These are phyloP conservation scores for Ogataea salicorniae DNA, from an alignment of 805 yeast species.

Conservation along the genomic window DNA sequence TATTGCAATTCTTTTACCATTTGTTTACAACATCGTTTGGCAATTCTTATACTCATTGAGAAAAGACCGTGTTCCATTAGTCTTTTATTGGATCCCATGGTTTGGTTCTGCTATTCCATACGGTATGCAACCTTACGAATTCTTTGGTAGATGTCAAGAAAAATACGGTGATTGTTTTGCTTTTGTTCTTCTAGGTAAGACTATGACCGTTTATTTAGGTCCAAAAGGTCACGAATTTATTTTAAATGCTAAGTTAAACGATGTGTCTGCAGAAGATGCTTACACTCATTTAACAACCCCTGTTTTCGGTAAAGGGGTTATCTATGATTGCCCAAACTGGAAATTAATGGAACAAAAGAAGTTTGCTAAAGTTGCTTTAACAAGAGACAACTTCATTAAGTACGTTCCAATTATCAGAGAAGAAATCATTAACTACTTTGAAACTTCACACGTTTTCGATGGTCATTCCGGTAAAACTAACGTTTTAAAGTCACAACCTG, in stretches of 20 bases:
- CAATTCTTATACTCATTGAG: constrained; percentile 67
- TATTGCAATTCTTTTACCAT: constrained; percentile 45
- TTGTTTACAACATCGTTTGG: constrained; percentile 59
- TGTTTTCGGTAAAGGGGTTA: constrained; percentile 95
- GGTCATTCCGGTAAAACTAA: constrained; percentile 46
- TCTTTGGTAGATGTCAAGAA: constrained; percentile 70
- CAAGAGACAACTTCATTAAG: constrained; percentile 72
- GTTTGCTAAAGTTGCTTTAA: constrained; percentile 85
- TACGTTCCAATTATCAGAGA: constrained; percentile 87
- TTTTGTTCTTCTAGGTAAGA: constrained; percentile 81
- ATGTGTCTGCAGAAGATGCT: constrained; percentile 95
- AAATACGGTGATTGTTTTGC: constrained; percentile 93
- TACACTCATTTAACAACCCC: constrained; percentile 98
- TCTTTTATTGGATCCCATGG: constrained; percentile 93
- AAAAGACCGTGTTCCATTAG: constrained; percentile 83
- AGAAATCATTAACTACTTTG: constrained; percentile 68
- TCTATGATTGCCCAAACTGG: constrained; percentile 92
- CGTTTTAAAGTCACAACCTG: constrained; percentile 85
- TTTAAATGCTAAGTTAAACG: constrained; percentile 80
- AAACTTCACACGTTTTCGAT: constrained; percentile 44
- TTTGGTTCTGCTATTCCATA: constrained; percentile 84
- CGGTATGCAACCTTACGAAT: constrained; percentile 91
- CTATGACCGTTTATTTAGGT: constrained; percentile 93
- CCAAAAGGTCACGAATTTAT: constrained; percentile 98
- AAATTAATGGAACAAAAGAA: constrained; percentile 98